Evolutionary conservation across 2,329 filamentous ascomycete genomes (phyloP), one percentile per base, ranked within the genome.

Genomic region (Diaporthe nobilis): DNA sequence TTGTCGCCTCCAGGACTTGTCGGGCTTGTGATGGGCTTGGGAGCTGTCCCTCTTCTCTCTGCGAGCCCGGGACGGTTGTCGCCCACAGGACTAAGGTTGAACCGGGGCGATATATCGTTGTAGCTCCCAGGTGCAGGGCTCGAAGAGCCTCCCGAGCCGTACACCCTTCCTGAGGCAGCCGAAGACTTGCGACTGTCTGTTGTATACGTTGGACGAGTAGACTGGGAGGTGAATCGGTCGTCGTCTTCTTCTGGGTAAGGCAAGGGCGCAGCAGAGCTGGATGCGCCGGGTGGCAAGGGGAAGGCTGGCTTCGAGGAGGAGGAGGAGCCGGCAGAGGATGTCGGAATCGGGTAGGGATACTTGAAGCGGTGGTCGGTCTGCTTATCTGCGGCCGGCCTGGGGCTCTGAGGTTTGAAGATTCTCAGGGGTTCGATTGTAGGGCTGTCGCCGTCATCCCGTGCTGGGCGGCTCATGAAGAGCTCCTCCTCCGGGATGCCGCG

Each of bases 401-500:
- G 90, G 75, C 92, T 94, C 80, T 92, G 90, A 74, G 93, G 92
- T 84, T 97, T 97, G 86, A 93, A 93, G 83, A 98, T 97, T 81
- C 95, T 92, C 85, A 98, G 85, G 76, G 95, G 95, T 81, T 94
- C 94, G 79, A 98, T 90, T 25, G 94, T 94, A 75, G 95, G 94
- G 80, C 94, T 95, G 80, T 95, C 92, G 82, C 86, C 87, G 63
- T 89, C 87, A 12, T 81, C 77, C 12, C 86, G 86, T 73, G 85
- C 82, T n/a, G 88, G 89, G 70, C 87, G 89, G 82, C 85, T 90
- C 85, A 97, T 90, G 86, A 97, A 96, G 87, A 97, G 93, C 88
- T 96, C 95, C 85, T 95, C 93, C 42, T 95, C 93, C 37, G 93
- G 91, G 79, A 93, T 88, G 80, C 93, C 93, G 82, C 93, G 91